A percentile compares a stretch with the other conserved stretches of the same genome.
Conservation (phyloP, 2,329 filamentous ascomycete species). For the Ceratocystis papillata region DNA sequence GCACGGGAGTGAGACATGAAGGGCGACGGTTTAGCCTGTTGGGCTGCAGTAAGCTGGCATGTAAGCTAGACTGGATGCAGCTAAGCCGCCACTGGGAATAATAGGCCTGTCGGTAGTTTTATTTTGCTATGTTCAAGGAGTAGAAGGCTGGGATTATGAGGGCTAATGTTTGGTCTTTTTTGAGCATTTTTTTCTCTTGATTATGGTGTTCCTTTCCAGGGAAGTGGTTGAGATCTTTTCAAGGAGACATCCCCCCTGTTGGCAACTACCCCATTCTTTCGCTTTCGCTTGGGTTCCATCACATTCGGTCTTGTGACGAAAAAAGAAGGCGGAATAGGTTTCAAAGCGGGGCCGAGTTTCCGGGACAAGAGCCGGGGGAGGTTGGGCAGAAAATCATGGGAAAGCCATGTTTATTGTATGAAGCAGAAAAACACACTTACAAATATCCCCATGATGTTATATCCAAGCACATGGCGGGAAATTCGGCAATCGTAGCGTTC, state of each 20-base stretch:
- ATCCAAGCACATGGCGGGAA: background rate
- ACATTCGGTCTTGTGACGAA: conserved; percentile 7
- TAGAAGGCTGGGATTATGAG: background rate
- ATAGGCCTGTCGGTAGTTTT: background rate
- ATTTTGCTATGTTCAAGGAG: background rate
- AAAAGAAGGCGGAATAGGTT: background rate
- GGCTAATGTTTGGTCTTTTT: background rate
- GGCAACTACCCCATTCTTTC: conserved; percentile 13
- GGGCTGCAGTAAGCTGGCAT: background rate
- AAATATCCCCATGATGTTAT: background rate
- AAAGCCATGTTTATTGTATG: background rate
- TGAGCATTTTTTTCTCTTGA: background rate
- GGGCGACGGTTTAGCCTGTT: background rate
- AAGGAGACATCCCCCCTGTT: background rate
- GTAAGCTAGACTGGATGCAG: conserved; percentile 1
- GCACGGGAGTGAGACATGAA: background rate
- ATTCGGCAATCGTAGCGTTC: background rate
- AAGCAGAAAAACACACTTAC: conserved; percentile 1
- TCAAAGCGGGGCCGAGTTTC: conserved; percentile 7
- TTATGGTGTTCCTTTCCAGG: too few species aligned
- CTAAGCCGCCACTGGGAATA: background rate
- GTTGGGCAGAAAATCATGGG: background rate
- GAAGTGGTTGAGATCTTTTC: too few species aligned
- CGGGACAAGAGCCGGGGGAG: background rate
- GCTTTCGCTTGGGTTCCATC: background rate